Conservation (phyloP, 352 stramenopile species). For the Phytopythium helicoides region DNA sequence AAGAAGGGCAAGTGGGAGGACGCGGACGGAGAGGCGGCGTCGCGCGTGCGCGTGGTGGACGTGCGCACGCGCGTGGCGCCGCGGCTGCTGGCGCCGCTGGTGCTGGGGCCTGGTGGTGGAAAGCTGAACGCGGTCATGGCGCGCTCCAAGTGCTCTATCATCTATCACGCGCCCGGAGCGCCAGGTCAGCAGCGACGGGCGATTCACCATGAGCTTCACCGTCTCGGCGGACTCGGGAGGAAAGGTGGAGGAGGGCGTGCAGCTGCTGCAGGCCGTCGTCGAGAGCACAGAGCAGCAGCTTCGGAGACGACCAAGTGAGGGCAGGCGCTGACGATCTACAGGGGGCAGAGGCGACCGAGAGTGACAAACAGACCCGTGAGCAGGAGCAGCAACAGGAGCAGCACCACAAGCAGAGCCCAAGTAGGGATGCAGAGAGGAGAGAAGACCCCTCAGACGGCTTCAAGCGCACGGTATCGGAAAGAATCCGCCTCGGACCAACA, state of each 20-base stretch:
- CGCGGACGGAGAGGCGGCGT: slow-evolving; percentile 7
- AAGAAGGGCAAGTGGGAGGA: slow-evolving; percentile 17
- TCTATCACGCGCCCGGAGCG: slow-evolving; percentile 23
- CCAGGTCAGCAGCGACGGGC: neutral
- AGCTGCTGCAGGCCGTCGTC: slow-evolving; percentile 29
- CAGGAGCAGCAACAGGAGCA: slow-evolving; percentile 5
- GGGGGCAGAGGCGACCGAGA: neutral
- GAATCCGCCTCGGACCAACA: slow-evolving; percentile 3
- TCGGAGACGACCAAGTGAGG: neutral
- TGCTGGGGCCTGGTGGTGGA: slow-evolving; percentile 44
- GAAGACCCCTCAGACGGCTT: neutral
- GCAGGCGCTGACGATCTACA: slow-evolving; percentile 9
- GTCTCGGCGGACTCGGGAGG: slow-evolving; percentile 50
- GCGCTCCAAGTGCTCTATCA: slow-evolving; percentile 52
- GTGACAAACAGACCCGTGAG: slow-evolving; percentile 5
- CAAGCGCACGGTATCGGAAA: slow-evolving; percentile 5
- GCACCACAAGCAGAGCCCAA: neutral
- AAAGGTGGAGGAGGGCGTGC: slow-evolving; percentile 34
- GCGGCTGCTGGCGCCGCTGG: slow-evolving; percentile 35
- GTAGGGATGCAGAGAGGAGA: neutral
- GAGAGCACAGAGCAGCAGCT: slow-evolving; percentile 41
- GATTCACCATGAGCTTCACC: slow-evolving; percentile 47
- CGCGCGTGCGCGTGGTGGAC: slow-evolving; percentile 23
- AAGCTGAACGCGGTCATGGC: slow-evolving; percentile 63
- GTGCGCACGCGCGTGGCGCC: slow-evolving; percentile 46